These are phyloP conservation scores for Trichoderma pleuroti DNA, from an alignment of 2,329 filamentous ascomycete species.

Conservation along the genomic window DNA sequence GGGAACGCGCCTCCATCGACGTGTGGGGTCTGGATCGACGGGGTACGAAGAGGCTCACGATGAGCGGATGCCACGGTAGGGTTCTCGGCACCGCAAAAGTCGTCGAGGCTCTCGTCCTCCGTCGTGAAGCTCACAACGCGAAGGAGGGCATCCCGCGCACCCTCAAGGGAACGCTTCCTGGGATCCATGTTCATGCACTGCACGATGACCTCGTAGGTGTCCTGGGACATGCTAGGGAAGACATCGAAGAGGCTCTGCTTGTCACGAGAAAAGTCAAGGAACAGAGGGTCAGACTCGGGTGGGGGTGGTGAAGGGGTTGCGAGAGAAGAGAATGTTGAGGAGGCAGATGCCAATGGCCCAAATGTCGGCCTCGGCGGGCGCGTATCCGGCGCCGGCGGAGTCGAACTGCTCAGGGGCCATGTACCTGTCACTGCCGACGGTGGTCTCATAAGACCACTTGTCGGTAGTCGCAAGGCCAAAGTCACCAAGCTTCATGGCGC, in stretches of 20 bases:
- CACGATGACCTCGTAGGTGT: conserved; percentile 90
- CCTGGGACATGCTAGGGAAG: conserved; percentile 97
- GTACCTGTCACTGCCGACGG: conserved; percentile 95
- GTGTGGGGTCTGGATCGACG: conserved; percentile 85
- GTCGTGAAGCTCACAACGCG: conserved; percentile 89
- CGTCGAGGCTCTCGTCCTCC: conserved; percentile 84
- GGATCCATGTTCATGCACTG: conserved; percentile 91
- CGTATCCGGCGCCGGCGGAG: conserved; percentile 81
- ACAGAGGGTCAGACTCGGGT: conserved; percentile 85
- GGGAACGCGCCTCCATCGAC: conserved; percentile 82
- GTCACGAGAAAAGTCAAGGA: conserved; percentile 88
- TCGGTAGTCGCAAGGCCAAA: conserved; percentile 91
- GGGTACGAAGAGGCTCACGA: conserved; percentile 91
- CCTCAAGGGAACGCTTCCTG: conserved; percentile 76
- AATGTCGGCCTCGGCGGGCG: conserved; percentile 86
- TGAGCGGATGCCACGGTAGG: conserved; percentile 79
- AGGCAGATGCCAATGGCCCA: conserved; percentile 98
- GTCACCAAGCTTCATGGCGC: conserved; percentile 93
- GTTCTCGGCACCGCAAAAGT: conserved; percentile 83
- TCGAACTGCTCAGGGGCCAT: conserved; percentile 99
- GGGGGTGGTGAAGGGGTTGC: conserved; percentile 91
- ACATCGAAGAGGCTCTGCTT: conserved; percentile 96
- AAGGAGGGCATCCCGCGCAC: conserved; percentile 72
- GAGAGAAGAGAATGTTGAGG: conserved; percentile 92
- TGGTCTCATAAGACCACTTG: conserved; percentile 85